Evolutionary conservation across 441 rosid species (phyloP).

Genomic region (Adansonia grandidieri): DNA sequence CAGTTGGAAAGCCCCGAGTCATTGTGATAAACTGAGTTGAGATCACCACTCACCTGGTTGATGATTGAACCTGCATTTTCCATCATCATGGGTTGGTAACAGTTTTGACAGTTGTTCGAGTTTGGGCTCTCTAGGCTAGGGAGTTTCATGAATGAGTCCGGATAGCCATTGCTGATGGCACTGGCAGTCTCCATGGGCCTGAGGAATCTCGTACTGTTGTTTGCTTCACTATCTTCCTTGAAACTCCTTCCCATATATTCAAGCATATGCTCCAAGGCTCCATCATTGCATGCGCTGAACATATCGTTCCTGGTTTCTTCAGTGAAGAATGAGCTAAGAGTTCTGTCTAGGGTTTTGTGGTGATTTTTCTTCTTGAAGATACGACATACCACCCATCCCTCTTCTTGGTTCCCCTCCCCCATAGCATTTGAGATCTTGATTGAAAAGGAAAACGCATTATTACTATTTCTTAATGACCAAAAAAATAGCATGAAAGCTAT

Average conservation of each 20-base stretch:
- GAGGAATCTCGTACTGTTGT: constrained; percentile 24
- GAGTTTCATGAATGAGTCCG: constrained; percentile 60
- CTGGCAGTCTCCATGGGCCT: constrained; percentile 20
- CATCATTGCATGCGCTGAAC: constrained; percentile 42
- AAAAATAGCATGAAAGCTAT: neutral
- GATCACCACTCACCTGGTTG: constrained; percentile 41
- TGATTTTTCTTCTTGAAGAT: constrained; percentile 65
- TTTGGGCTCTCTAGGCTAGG: constrained; percentile 70
- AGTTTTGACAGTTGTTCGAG: constrained; percentile 37
- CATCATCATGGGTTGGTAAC: constrained; percentile 39
- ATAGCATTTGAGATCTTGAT: constrained; percentile 43
- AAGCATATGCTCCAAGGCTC: constrained; percentile 55
- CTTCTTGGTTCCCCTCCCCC: constrained; percentile 58
- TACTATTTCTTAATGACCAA: neutral
- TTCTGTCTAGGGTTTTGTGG: constrained; percentile 55
- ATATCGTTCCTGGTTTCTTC: constrained; percentile 39
- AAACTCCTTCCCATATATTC: constrained; percentile 56
- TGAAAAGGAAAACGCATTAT: neutral
- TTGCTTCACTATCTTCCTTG: constrained; percentile 43
- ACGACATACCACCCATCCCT: constrained; percentile 75
- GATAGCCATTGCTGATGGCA: constrained; percentile 24
- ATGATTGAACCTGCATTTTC: constrained; percentile 29
- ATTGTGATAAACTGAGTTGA: constrained; percentile 26
- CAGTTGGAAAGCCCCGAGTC: constrained; percentile 54
- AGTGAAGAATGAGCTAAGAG: constrained; percentile 37